phyloP scores from a whole-genome alignment of 805 yeast genomes.

The Ogataea trehalophila region DNA sequence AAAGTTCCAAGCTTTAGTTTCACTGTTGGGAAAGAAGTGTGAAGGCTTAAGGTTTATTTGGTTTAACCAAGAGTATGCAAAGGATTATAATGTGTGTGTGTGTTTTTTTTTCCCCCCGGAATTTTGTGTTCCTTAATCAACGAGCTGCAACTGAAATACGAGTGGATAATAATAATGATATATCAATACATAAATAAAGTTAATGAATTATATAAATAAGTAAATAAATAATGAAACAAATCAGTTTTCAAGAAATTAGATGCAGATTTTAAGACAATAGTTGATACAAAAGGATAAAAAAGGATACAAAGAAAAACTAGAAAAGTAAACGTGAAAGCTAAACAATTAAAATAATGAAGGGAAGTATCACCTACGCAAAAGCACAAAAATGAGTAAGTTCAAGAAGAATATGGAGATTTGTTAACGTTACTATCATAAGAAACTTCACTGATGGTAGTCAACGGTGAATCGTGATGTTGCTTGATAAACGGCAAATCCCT shows the following conservation, averaged over 20 bases:
- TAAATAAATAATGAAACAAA: neutral
- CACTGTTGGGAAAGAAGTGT: no score
- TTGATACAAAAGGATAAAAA: no score
- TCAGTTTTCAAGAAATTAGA: neutral
- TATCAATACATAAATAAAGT: neutral
- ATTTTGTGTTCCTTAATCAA: neutral
- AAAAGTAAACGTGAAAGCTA: no score
- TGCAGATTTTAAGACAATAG: no score
- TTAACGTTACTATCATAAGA: constrained; percentile 20
- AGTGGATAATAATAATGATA: neutral
- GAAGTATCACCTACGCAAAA: neutral
- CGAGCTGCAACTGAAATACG: neutral
- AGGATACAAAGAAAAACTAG: no score
- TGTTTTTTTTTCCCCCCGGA: no score
- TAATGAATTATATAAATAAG: neutral
- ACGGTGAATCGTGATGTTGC: constrained; percentile 17
- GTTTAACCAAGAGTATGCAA: no score
- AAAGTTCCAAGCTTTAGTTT: no score
- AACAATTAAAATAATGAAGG: no score
- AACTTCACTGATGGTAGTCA: constrained; percentile 28
- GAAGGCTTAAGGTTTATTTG: no score
- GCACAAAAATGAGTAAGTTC: neutral
- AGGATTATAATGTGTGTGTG: no score
- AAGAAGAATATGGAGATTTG: constrained; percentile 9
- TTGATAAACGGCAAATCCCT: constrained; percentile 7